Evolutionary conservation across 2,329 filamentous ascomycete genomes (phyloP), one percentile per base, ranked within the genome.

Genomic region (Fusarium sp.): DNA sequence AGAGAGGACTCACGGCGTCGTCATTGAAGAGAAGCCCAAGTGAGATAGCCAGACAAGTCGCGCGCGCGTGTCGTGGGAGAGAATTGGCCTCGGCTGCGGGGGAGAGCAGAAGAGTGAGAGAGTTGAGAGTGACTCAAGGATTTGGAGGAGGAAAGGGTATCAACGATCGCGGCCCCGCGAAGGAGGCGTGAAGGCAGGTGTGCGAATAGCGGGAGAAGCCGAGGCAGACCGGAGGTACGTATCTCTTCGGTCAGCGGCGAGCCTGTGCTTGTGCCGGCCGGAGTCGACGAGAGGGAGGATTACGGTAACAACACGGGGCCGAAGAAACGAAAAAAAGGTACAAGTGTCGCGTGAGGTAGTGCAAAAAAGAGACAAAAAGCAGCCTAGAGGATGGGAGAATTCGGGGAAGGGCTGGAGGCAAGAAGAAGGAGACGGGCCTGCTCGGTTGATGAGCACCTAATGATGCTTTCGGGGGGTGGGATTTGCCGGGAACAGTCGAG

Each of bases 181-280:
- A 44, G 66, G 55, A 57, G 54, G 63, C 62, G 48, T 65, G 44
- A 12, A 34, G 31, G 31, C 6, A 66, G 66, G 61, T 44, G 64
- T 71, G 65, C 60, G 46, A 69, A 69, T 71, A 69, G 68, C 68
- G 70, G 67, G 70, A 70, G 72, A 73, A 76, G 74, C 74, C 74
- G 74, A 76, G 74, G 74, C 68, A 73, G 70, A 51, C 60, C 56
- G 62, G 58, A 55, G 66, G 64, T 69, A 68, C 64, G 59, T 47
- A 57, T 50, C 41, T 50, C 39, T 44, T 66, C 62, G 50, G 55
- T 56, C 34, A 52, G 50, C 31, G 46, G 59, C 58, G 58, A 61
- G 62, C 41, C 41, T 56, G 39, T 47, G 40, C 61, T 52, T 34
- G 30, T 40, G 6, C 31, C 31, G 31, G 23, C 23, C 23, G 15